These are phyloP conservation scores for Desmodesmus armatus DNA, from an alignment of 139 green algal genomes.

Conservation along the genomic window DNA sequence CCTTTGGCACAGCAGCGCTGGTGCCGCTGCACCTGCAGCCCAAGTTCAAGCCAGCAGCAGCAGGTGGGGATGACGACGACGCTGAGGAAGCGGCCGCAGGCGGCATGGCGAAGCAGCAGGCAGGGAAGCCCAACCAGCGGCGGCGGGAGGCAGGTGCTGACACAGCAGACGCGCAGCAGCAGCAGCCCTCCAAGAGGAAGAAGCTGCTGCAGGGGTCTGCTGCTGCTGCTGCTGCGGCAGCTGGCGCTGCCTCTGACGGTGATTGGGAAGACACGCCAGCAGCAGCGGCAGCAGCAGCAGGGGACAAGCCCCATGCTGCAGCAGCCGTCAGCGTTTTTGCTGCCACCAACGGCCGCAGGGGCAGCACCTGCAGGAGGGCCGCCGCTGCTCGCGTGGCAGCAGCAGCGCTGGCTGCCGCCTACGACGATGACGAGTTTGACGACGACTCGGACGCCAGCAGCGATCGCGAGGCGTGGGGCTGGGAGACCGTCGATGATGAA, in stretches of 20 bases:
- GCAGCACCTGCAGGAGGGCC: background rate
- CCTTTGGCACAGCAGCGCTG: too few relatives aligned
- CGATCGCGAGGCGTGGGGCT: background rate
- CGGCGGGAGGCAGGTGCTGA: too few relatives aligned
- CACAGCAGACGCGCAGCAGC: too few relatives aligned
- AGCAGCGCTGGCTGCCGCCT: background rate
- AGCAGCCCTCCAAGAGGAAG: too few relatives aligned
- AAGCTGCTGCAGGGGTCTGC: background rate
- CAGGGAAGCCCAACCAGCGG: too few relatives aligned
- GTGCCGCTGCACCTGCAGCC: too few relatives aligned
- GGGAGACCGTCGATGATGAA: background rate
- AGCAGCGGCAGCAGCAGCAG: background rate
- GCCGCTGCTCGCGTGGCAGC: background rate
- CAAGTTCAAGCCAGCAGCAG: too few relatives aligned
- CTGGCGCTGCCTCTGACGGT: background rate
- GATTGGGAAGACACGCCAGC: background rate
- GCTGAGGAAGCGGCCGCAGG: too few relatives aligned
- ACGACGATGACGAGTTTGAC: background rate
- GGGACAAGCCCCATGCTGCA: too few relatives aligned
- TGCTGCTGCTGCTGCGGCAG: background rate
- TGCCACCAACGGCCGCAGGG: too few relatives aligned
- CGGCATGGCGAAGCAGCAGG: too few relatives aligned
- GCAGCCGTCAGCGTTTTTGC: background rate
- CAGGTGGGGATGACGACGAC: too few relatives aligned
- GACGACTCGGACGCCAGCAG: background rate